phyloP scores from a whole-genome alignment of 2,329 filamentous ascomycete species.

The Colletotrichum gigasporum region DNA sequence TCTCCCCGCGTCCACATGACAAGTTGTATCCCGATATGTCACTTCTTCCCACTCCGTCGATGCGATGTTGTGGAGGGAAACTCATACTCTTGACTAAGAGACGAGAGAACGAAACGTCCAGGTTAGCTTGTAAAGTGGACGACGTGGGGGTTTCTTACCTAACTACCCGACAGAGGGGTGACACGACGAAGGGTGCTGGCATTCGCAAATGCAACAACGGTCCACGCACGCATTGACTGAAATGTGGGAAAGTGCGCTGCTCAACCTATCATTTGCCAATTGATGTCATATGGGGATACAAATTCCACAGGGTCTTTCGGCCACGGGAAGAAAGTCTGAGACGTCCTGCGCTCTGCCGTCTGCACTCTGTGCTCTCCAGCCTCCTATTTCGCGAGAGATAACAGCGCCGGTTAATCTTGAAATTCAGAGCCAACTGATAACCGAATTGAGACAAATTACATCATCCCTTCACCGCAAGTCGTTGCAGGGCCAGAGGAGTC shows the following conservation, averaged over 20 bases:
- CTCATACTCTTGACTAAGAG: slow-evolving; percentile 1
- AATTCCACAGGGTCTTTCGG: not conserved
- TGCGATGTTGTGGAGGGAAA: not conserved
- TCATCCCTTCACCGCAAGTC: slow-evolving; percentile 11
- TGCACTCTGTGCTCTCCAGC: too few species aligned
- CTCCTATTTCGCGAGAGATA: too few species aligned
- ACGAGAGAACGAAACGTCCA: not conserved
- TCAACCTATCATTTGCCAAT: not conserved
- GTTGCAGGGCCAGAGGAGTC: not conserved
- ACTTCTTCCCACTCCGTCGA: too few species aligned
- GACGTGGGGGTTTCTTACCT: not conserved
- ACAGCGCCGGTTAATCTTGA: too few species aligned
- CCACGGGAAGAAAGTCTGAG: not conserved
- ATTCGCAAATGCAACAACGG: not conserved
- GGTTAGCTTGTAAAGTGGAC: slow-evolving; percentile 7
- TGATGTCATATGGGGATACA: not conserved
- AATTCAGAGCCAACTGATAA: too few species aligned
- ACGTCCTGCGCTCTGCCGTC: not conserved
- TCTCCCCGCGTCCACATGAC: slow-evolving; percentile 1
- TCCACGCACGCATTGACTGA: not conserved
- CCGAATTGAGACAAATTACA: too few species aligned
- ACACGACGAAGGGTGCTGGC: not conserved
- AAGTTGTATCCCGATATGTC: not conserved
- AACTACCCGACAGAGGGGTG: not conserved
- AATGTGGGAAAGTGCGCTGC: not conserved